A percentile compares a stretch with the other conserved stretches of the same genome.
These are phyloP conservation scores for Ambispora gerdemannii DNA, from an alignment of 192 early-diverging fungal genomes.

Conservation along the genomic window DNA sequence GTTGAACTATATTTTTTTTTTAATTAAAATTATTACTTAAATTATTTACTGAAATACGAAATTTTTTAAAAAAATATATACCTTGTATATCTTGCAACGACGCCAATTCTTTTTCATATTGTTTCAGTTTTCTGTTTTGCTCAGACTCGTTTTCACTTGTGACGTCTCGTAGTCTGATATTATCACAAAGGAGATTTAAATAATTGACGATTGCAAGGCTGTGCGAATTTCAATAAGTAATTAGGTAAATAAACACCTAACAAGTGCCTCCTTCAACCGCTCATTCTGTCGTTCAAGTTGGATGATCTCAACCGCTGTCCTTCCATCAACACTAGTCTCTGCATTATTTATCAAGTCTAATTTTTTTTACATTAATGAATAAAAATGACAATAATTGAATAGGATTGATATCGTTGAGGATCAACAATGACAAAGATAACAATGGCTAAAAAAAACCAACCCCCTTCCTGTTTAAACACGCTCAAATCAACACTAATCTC, in stretches of 20 bases:
- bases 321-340: constrained; percentile 32
- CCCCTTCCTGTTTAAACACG: constrained; percentile 62
- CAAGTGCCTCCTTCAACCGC: constrained; percentile 81
- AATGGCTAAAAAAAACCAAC: constrained; percentile 20
- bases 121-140: constrained; percentile 57
- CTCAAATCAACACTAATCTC: constrained; percentile 72
- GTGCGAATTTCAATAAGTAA: no score
- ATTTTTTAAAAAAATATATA: constrained; percentile 22
- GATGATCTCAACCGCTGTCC: constrained; percentile 53
- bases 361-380: not conserved
- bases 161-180: constrained; percentile 69
- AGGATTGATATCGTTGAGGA: no score
- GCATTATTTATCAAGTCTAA: constrained; percentile 5
- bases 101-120: constrained; percentile 68
- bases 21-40: no score
- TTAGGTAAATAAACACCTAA: no score
- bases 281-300: constrained; percentile 83
- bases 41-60: not conserved
- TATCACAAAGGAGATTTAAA: not conserved
- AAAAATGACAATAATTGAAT: not conserved
- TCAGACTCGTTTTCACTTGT: constrained; percentile 69
- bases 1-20: constrained; percentile 46
- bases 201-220: not conserved
- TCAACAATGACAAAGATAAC: not conserved
- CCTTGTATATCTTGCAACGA: constrained; percentile 56